Conservation (phyloP, 2,329 filamentous ascomycete species). For the Hymenoscyphus fraxineus region DNA sequence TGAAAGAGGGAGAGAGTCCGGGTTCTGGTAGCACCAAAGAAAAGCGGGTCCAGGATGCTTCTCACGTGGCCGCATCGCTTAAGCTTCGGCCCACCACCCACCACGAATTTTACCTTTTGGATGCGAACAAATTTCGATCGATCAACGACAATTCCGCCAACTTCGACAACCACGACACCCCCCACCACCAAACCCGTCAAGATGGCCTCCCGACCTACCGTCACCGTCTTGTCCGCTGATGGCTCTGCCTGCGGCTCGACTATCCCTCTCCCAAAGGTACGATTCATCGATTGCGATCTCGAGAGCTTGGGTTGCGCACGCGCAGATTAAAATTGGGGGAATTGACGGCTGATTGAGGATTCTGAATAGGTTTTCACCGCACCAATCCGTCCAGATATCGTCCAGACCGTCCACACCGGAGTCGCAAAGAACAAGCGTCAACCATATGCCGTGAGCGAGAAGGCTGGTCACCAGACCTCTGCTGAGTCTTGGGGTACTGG, state of each 20-base stretch:
- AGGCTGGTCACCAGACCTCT: slow-evolving; percentile 99
- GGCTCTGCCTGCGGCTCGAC: slow-evolving; percentile 86
- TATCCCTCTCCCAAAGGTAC: slow-evolving; percentile 75
- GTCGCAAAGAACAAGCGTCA: slow-evolving; percentile 99
- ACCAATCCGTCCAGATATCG: slow-evolving; percentile 98
- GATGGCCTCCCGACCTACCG: slow-evolving; percentile 95
- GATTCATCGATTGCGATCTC: slow-evolving; percentile 13
- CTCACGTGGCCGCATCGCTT: no score
- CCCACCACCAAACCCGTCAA: slow-evolving; percentile 30
- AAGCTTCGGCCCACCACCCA: neutral
- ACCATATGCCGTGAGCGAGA: slow-evolving; percentile 99
- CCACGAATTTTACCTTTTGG: neutral
- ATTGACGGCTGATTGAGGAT: slow-evolving; percentile 24
- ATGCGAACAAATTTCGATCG: neutral
- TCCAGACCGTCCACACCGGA: slow-evolving; percentile 92
- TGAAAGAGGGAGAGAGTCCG: no score
- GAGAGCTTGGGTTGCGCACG: neutral
- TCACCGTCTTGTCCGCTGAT: slow-evolving; percentile 95
- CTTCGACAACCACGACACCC: slow-evolving; percentile 24
- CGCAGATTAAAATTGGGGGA: slow-evolving; percentile 7
- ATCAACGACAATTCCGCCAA: neutral
- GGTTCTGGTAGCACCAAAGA: no score
- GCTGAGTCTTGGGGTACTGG: slow-evolving; percentile 99
- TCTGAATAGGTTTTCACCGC: slow-evolving; percentile 73
- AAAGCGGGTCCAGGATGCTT: no score